Conservation (phyloP, 1,284 basidiomycete species). For the Ceratobasidium sp. region DNA sequence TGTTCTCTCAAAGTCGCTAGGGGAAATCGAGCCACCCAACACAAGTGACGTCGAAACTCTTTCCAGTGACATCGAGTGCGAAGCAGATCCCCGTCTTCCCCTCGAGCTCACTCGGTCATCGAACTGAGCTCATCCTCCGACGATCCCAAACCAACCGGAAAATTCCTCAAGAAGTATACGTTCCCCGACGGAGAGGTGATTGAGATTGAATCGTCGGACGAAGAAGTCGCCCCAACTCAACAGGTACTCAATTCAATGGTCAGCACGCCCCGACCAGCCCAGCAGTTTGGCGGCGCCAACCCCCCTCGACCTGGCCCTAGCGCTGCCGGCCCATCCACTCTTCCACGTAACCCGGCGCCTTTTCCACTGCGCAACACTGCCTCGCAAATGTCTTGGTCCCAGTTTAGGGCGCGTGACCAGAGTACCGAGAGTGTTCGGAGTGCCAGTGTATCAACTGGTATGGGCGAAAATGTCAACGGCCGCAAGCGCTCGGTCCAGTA, state of each 20-base stretch:
- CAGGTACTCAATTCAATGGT: background rate
- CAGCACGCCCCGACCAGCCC: background rate
- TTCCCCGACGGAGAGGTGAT: slow-evolving; percentile 30
- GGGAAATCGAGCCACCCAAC: background rate
- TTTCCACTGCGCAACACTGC: background rate
- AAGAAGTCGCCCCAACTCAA: background rate
- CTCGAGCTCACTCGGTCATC: slow-evolving; percentile 2
- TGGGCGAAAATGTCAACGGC: background rate
- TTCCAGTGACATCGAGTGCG: slow-evolving; percentile 16
- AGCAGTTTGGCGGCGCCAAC: background rate
- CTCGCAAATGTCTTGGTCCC: background rate
- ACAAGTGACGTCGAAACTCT: slow-evolving; percentile 21
- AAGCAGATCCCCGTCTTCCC: slow-evolving; percentile 5
- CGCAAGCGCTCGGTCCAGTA: slow-evolving; percentile 3
- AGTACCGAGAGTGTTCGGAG: background rate
- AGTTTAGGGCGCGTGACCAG: background rate
- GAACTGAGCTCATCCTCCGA: slow-evolving; percentile 12
- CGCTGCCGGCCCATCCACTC: no score
- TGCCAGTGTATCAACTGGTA: background rate
- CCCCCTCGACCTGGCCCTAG: background rate
- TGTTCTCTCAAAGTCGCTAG: background rate
- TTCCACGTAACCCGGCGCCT: background rate
- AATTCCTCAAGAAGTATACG: background rate
- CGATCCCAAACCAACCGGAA: background rate
- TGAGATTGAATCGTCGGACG: slow-evolving; percentile 15